Evolutionary conservation across 208 protist species (phyloP), one percentile per base, ranked within the genome.

Genomic region (Trypanosoma vivax): DNA sequence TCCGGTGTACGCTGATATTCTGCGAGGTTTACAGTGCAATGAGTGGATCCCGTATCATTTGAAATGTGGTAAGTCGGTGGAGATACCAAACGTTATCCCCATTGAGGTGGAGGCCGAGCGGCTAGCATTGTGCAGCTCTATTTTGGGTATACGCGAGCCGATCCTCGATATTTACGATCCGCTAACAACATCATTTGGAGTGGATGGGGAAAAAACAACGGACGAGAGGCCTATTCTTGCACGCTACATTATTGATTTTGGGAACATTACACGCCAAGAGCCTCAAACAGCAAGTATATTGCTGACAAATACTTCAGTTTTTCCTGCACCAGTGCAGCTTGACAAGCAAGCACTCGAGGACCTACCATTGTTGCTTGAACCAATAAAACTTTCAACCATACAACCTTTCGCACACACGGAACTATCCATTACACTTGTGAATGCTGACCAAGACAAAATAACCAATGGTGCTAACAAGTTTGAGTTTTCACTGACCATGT

Each of bases 181-280:
- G 24, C 33, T 11, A 28, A 10, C 29, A 13, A 11, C 30, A 2
- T 0, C 34, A 54, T 23, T 3, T 30, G 5, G 10, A 19, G 25
- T 47, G 1, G 1, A 13, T 25, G 27, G 2, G 16, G 42, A 51
- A 7, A 37, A 29, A 40, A 14, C 6, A 33, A 43, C 45, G 10
- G 40, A 56, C 29, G 46, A 52, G n/a, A 18, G 49, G 3, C 28
- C 62, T 52, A 66, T 96, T n/a, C 69, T 98, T 9, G 59, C 83
- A 1, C 68, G 63, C 11, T 97, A 97, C 67, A 37, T 90, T 21
- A 66, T 96, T 42, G 90, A 98, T 62, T 97, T 98, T 81, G 96
- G 96, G 27, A 69, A 94, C 72, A 89, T 97, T 50, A 89, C 96
- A 5, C 85, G 85, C 21, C 83, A 83, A 34, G 79, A 93, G 13